These are phyloP conservation scores for Platanthera guangdongensis DNA, from an alignment of 106 monocot species.

Conservation along the genomic window DNA sequence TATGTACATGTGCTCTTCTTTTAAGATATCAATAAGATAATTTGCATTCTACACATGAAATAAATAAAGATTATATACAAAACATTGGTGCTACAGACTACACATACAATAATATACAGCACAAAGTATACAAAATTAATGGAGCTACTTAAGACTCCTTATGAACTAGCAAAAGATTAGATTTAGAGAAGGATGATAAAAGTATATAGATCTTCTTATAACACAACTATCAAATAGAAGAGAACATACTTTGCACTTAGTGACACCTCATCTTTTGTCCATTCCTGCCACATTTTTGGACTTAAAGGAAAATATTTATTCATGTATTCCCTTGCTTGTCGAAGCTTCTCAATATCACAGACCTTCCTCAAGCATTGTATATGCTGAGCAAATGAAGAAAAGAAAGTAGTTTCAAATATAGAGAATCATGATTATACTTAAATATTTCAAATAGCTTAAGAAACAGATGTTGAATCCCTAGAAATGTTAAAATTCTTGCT, in stretches of 20 bases:
- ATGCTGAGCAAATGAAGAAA: conserved; percentile 37
- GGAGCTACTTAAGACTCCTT: background rate
- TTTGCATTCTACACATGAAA: too few relatives aligned
- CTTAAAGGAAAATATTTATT: conserved; percentile 61
- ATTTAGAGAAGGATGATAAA: background rate
- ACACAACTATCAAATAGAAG: background rate
- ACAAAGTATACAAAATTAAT: background rate
- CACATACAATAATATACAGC: background rate
- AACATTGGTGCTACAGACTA: too few relatives aligned
- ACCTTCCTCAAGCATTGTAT: conserved; percentile 70
- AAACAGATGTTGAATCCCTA: too few relatives aligned
- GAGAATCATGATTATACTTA: background rate
- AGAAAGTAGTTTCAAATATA: background rate
- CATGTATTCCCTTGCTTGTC: conserved; percentile 70
- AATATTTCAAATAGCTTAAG: background rate
- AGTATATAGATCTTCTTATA: background rate
- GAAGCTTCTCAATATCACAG: conserved; percentile 61
- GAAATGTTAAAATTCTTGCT: background rate
- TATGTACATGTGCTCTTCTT: too few relatives aligned
- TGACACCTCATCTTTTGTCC: conserved; percentile 70
- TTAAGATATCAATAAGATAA: too few relatives aligned
- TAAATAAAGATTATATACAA: background rate
- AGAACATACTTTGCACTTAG: conserved; percentile 39
- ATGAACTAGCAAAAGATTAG: background rate
- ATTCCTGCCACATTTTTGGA: conserved; percentile 87